Percentiles rank a stretch among this genome's conserved stretches.
Evolutionary conservation across 2,329 filamentous ascomycete genomes (phyloP).

Genomic region (Madurella fahalii): DNA sequence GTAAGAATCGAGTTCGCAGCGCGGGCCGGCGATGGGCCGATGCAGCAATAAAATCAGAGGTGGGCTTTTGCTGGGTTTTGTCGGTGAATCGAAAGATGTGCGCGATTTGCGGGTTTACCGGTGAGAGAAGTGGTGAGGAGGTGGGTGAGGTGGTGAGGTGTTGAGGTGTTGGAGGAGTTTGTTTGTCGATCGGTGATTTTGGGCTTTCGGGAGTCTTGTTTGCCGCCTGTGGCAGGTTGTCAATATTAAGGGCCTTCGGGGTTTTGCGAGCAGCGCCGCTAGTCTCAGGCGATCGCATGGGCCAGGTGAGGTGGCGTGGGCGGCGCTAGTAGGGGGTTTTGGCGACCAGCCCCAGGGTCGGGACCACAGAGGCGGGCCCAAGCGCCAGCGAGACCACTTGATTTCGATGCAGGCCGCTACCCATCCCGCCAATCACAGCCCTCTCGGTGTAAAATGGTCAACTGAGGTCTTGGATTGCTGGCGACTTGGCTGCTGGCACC

Average conservation of each 20-base stretch:
- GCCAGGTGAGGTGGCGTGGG: background rate
- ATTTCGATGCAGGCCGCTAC: background rate
- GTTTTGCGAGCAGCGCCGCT: background rate
- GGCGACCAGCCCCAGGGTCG: background rate
- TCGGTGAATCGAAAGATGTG: background rate
- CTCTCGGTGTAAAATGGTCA: too few relatives aligned
- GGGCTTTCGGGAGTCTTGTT: constrained; percentile 13
- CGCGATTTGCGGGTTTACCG: constrained; percentile 7
- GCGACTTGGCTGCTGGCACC: too few relatives aligned
- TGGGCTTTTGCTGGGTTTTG: background rate
- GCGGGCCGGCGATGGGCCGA: background rate
- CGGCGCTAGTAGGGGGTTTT: background rate
- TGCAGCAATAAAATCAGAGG: background rate
- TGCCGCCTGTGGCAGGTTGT: constrained; percentile 14
- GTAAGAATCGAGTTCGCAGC: background rate
- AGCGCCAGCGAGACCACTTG: background rate
- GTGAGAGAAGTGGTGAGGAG: background rate
- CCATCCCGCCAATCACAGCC: constrained; percentile 26
- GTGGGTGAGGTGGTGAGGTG: background rate
- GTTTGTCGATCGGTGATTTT: constrained; percentile 14
- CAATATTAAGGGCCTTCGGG: constrained; percentile 11
- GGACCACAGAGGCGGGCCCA: background rate
- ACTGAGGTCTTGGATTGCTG: too few relatives aligned
- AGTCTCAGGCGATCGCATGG: background rate
- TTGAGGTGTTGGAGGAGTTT: background rate